Base-by-base conservation (phyloP, 805 yeast genomes). In the Cyberlindnera americana region DNA sequence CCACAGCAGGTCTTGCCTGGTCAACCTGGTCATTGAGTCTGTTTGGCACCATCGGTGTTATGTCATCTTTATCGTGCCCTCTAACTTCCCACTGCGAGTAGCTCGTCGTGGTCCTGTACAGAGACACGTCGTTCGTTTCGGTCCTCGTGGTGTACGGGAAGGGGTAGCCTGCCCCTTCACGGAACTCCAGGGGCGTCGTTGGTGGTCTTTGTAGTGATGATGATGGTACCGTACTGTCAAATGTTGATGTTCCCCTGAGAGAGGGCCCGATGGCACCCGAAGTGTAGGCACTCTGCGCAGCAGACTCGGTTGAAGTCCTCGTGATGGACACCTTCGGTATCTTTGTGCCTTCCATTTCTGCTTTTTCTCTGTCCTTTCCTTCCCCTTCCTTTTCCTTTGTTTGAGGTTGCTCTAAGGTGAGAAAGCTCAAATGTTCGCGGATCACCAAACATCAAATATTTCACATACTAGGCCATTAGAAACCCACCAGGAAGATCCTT, bases 1-100 rank as follows among this genome's bases (percentile, higher is more conserved):
- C 80, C 16, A 77, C 80, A 34, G 70, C 67, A 7, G 88, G 86
- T 36, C 67, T 62, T 1, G 78, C 74, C 4, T 76, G 64, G 9
- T 80, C 75, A 3, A 78, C 59, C 46, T 67, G 67, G 54, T 81
- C 86, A 46, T 4, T 66, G 14, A 42, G 35, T 12, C 43, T 21
- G 19, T 42, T 35, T n/a, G n/a, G n/a, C n/a, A n/a, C n/a, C n/a
- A n/a, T n/a, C 6, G 48, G 46, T 8, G 40, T 16, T 19, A 26
- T 32, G 8, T 6, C 33, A 11, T 13, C 23, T 23, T 6, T 13
- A 6, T 18, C 33, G 13, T 15, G 33, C 12, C 19, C 23, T 18
- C 16, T 17, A 6, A 12, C 31, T 7, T 29, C 33, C 23, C 33
- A 29, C 13, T 29, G 31, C 16, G 37, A 22, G 22, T 40, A 19